Base-by-base conservation (phyloP, 2,329 filamentous ascomycete genomes). In the Nothomitra cinnamomea region DNA sequence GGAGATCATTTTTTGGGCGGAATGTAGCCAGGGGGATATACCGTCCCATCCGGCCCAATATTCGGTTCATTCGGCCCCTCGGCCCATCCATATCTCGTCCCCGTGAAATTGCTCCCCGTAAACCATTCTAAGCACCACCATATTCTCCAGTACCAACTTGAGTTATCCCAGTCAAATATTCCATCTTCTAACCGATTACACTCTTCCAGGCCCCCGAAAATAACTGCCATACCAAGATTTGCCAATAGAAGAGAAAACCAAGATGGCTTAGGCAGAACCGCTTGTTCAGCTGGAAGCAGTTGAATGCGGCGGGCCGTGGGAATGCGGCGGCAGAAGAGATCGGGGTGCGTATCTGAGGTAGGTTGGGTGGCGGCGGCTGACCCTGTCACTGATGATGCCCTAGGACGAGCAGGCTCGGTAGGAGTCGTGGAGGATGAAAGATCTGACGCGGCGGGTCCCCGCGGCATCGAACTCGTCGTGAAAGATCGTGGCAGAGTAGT, bases 81-180 rank as follows among this genome's bases (percentile, higher is more conserved):
- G 6, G 24, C 45, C 45, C 45, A 49, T 35, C 45, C 45, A 25
- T 49, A 32, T 28, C 45, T 49, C 2, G 45, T 49, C 1, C 45
- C 45, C 6, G 45, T 49, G 10, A 49, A 49, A 49, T 49, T 49
- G 7, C 45, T 22, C 24, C 45, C 7, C 15, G 21, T 24, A 3
- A 53, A 15, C 19, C 25, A 68, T 61, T 82, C 79, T 22, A 83
- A 67, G 69, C 72, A 80, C 69, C 75, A 83, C 59, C 83, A 77
- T 43, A 82, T 61, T 65, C 77, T 78, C 80, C 80, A 83, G 67
- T 83, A 83, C 56, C 83, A 65, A 56, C 78, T 82, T 10, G 80
- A 80, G 47, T 70, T 70, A 42, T 78, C 77, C 72, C 81, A 85
- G 66, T 95, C 89, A 60, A 95, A 89, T 42, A 79, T 80, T 55